Base-by-base conservation (phyloP, 257 asterid species). In the Mitragyna speciosa region DNA sequence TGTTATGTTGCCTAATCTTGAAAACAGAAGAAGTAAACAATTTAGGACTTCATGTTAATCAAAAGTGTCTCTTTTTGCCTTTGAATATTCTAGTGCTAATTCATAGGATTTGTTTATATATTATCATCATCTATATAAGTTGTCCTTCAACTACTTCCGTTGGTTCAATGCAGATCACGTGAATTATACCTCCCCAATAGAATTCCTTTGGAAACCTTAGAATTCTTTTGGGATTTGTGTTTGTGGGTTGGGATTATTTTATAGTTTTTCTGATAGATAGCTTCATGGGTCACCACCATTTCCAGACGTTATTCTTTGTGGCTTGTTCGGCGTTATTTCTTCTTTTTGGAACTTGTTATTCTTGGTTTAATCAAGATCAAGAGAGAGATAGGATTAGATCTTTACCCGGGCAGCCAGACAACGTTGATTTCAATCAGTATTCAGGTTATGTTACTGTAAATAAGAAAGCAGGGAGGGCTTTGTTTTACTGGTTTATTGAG, bases 401-500 rank as follows among this genome's bases (percentile, higher is more conserved):
- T 84, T 86, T 96, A 75, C 99, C 99, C 48, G 99, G 99, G 30
- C 97, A 94, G 87, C 99, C 99, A 24, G 77, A 80, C 45, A 90
- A 88, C 77, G 90, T 86, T 70, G 94, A 88, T 47, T 96, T 96
- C 59, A 61, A 70, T 67, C 98, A 94, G 83, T 91, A 88, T 68
- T 91, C 99, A 0, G 99, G 99, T 61, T 94, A 96, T 83, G 85
- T 96, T 4, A 96, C 93, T 66, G 97, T 93, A 66, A 90, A 92
- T 84, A 59, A 89, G 79, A 75, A 86, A 11, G 89, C 94, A 65
- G 99, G 97, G 84, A 90, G 97, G 74, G 97, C 97, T 78, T 75
- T 96, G 72, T 96, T 96, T 88, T 96, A 96, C 86, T 96, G 99
- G 99, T 83, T 94, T 47, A 90, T 89, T 36, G 98, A 96, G 88